phyloP scores from a whole-genome alignment of 192 early-diverging fungal species.

The Backusella circina region DNA sequence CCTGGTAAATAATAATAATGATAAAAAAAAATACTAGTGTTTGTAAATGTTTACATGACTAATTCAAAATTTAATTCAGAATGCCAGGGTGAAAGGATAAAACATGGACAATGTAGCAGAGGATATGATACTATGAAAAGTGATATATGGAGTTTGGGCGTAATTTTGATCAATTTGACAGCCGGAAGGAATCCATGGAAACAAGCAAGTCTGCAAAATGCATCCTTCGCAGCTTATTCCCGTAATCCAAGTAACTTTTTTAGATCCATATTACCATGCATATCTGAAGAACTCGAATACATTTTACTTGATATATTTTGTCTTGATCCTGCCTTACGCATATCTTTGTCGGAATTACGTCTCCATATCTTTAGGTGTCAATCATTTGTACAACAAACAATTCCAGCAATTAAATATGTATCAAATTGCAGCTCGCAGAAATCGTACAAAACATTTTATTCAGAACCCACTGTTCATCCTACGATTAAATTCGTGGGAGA shows the following conservation, averaged over 20 bases:
- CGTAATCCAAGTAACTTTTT: constrained; percentile 57
- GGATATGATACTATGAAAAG: constrained; percentile 51
- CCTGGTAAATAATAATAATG: constrained; percentile 55
- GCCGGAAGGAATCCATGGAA: constrained; percentile 79
- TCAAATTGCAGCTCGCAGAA: background rate
- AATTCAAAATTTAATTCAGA: constrained; percentile 33
- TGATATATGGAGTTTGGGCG: constrained; percentile 94
- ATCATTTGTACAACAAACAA: constrained; percentile 9
- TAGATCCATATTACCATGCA: constrained; percentile 46
- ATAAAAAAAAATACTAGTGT: background rate
- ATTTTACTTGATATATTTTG: constrained; percentile 46
- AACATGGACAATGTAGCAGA: constrained; percentile 38
- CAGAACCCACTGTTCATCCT: background rate
- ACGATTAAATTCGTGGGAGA: background rate
- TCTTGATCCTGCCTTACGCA: constrained; percentile 42
- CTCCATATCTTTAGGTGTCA: constrained; percentile 14
- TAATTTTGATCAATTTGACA: constrained; percentile 84
- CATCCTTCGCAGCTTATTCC: constrained; percentile 52
- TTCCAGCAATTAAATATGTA: constrained; percentile 5
- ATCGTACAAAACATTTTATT: background rate
- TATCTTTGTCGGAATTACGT: constrained; percentile 38
- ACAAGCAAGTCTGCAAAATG: constrained; percentile 62
- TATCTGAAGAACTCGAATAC: constrained; percentile 59
- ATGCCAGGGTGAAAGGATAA: constrained; percentile 45
- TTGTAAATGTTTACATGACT: background rate